Conservation (phyloP, 352 stramenopile genomes). For the Phytophthora quininea region DNA sequence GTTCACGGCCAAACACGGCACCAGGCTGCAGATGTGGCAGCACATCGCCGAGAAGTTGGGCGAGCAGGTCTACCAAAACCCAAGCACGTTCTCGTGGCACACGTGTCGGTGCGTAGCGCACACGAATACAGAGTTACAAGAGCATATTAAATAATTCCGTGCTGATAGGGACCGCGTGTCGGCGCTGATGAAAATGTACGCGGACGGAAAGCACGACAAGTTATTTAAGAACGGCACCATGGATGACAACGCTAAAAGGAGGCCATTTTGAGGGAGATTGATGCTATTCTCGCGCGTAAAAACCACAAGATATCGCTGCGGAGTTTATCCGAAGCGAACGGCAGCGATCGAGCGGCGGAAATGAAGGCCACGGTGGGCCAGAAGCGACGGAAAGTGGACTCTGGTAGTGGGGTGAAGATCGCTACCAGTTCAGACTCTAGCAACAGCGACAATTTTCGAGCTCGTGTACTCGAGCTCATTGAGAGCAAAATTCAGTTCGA, state of each 20-base stretch:
- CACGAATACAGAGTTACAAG: neutral
- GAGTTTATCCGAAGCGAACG: slow-evolving; percentile 20
- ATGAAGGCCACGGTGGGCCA: slow-evolving; percentile 2
- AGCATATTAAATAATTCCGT: slow-evolving; percentile 13
- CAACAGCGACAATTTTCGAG: slow-evolving; percentile 60
- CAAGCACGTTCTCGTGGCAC: slow-evolving; percentile 79
- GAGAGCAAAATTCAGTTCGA: slow-evolving; percentile 87
- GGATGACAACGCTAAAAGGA: slow-evolving; percentile 78
- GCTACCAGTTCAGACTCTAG: slow-evolving; percentile 7
- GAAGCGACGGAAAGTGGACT: slow-evolving; percentile 38
- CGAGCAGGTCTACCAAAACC: slow-evolving; percentile 69
- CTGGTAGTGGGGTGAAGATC: neutral
- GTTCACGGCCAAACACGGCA: slow-evolving; percentile 83
- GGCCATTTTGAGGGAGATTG: slow-evolving; percentile 66
- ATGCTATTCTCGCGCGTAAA: slow-evolving; percentile 49
- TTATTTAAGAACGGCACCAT: slow-evolving; percentile 80
- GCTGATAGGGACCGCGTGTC: slow-evolving; percentile 68
- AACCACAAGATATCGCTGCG: slow-evolving; percentile 50
- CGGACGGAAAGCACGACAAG: slow-evolving; percentile 82
- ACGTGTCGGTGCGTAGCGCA: slow-evolving; percentile 67
- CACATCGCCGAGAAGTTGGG: slow-evolving; percentile 69
- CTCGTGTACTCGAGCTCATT: slow-evolving; percentile 71
- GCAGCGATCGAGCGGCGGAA: slow-evolving; percentile 15
- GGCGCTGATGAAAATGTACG: slow-evolving; percentile 79
- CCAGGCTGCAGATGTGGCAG: slow-evolving; percentile 84